phyloP scores from a whole-genome alignment of 2,329 filamentous ascomycete genomes.

The Orbilia blumenaviensis region DNA sequence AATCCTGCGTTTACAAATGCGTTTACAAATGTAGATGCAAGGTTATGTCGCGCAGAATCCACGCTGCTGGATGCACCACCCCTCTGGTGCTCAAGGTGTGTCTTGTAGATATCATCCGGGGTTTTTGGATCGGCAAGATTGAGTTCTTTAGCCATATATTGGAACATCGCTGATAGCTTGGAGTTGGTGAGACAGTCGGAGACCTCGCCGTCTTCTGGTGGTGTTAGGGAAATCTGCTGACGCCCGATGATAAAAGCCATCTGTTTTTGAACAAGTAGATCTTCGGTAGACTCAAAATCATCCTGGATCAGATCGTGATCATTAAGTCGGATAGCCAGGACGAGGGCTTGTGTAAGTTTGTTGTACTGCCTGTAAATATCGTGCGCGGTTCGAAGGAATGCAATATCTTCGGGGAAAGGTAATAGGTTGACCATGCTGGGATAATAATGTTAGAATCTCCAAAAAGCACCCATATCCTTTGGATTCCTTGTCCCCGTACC shows the following conservation, averaged over 20 bases:
- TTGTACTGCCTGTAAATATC: conserved; percentile 93
- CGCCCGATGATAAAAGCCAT: conserved; percentile 91
- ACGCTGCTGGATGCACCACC: conserved; percentile 86
- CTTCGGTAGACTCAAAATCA: conserved; percentile 81
- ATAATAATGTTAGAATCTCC: neutral
- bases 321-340: conserved; percentile 91
- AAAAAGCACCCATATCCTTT: neutral
- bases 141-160: conserved; percentile 89
- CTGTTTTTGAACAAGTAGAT: conserved; percentile 87
- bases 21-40: conserved; percentile 95
- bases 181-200: conserved; percentile 87
- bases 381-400: conserved; percentile 91
- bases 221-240: conserved; percentile 80
- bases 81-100: conserved; percentile 92
- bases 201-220: conserved; percentile 76
- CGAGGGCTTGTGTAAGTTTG: conserved; percentile 90
- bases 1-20: conserved; percentile 96
- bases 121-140: conserved; percentile 97
- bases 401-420: conserved; percentile 96
- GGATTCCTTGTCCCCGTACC: conserved; percentile 33
- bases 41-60: conserved; percentile 93
- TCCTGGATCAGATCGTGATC: conserved; percentile 81
- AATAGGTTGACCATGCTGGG: conserved; percentile 90
- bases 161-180: conserved; percentile 89
- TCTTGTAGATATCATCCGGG: conserved; percentile 99